These are phyloP conservation scores for Scedosporium apiospermum DNA, from an alignment of 2,329 filamentous ascomycete species.

Conservation along the genomic window DNA sequence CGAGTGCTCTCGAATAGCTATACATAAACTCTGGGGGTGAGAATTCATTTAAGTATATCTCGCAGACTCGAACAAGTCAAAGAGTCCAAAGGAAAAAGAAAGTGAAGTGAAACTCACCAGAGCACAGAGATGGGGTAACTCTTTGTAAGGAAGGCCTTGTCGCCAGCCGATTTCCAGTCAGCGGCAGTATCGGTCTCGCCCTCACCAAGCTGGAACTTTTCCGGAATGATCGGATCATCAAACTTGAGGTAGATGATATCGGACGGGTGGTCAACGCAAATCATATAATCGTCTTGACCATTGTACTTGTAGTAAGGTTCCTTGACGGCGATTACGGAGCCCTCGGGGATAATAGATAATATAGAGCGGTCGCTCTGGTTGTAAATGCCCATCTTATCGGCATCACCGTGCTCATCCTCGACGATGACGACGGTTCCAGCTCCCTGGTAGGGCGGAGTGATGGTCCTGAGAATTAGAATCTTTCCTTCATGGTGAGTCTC, in stretches of 20 bases:
- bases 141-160: slow-evolving; percentile 16
- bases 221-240: slow-evolving; percentile 20
- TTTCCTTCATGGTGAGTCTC: slow-evolving; percentile 24
- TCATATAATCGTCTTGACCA: slow-evolving; percentile 19
- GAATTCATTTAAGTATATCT: too few relatives aligned
- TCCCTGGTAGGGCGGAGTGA: slow-evolving; percentile 21
- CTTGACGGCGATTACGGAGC: slow-evolving; percentile 22
- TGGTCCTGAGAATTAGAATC: slow-evolving; percentile 19
- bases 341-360: slow-evolving; percentile 21
- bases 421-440: slow-evolving; percentile 24
- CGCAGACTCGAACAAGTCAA: not conserved
- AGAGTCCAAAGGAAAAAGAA: not conserved
- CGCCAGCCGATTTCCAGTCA: slow-evolving; percentile 12
- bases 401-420: slow-evolving; percentile 24
- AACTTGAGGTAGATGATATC: slow-evolving; percentile 19
- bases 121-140: slow-evolving; percentile 22
- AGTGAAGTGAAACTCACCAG: slow-evolving; percentile 21
- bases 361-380: slow-evolving; percentile 23
- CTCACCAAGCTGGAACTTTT: slow-evolving; percentile 13
- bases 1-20: slow-evolving; percentile 24
- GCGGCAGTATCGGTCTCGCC: slow-evolving; percentile 11
- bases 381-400: slow-evolving; percentile 27
- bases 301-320: slow-evolving; percentile 26
- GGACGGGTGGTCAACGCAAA: slow-evolving; percentile 25
- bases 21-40: not conserved